phyloP scores from a whole-genome alignment of 1,284 basidiomycete species.

The Trichosporon inkin region DNA sequence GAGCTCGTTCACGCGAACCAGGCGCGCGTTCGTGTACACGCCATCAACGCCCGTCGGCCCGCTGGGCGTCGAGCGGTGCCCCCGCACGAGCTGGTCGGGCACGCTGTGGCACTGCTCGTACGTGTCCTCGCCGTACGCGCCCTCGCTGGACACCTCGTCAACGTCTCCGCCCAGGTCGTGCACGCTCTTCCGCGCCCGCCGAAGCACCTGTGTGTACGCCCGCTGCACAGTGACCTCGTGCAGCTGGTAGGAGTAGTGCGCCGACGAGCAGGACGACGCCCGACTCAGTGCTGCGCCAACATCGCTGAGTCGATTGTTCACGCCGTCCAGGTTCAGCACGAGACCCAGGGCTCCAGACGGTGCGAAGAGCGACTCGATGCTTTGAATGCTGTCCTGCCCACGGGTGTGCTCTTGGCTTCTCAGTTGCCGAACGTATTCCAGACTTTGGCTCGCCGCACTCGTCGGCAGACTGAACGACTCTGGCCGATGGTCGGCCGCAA shows the following conservation, averaged over 20 bases:
- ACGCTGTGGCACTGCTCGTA: not conserved
- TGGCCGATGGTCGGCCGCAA: not conserved
- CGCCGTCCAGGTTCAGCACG: not conserved
- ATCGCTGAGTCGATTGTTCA: not conserved
- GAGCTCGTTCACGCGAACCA: slow-evolving; percentile 7
- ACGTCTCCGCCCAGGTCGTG: slow-evolving; percentile 3
- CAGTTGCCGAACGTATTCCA: not conserved
- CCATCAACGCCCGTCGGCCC: not conserved
- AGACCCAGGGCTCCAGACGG: not conserved
- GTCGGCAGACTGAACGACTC: slow-evolving; percentile 1
- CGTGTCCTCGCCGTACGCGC: not conserved
- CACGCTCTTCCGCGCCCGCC: slow-evolving; percentile 10
- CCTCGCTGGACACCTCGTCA: not conserved
- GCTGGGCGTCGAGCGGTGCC: not conserved
- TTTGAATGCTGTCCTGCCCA: slow-evolving; percentile 6
- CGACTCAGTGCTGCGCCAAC: not conserved
- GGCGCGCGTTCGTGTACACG: not conserved
- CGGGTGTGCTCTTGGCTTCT: not conserved
- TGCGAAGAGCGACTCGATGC: slow-evolving; percentile 2
- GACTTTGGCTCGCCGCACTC: not conserved
- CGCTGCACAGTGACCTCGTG: slow-evolving; percentile 27
- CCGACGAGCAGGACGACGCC: slow-evolving; percentile 7
- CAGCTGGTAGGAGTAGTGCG: slow-evolving; percentile 14
- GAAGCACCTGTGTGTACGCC: slow-evolving; percentile 25
- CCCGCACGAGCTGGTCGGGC: not conserved